Conservation (phyloP, 805 yeast species). For the Saturnispora kantuleensis region DNA sequence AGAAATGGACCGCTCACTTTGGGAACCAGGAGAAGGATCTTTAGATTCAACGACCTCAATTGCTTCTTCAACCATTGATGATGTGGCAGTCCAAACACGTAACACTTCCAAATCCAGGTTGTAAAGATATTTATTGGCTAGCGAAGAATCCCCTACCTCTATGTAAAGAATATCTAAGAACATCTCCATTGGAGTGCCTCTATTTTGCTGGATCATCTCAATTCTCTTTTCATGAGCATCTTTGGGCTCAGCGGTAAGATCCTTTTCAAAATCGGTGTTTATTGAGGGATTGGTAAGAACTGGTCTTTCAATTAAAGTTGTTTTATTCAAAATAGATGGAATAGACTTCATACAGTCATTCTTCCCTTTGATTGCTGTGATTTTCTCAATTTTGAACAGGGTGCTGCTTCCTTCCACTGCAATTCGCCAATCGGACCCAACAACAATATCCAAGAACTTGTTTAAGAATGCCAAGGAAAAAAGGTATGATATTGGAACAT, state of each 20-base stretch:
- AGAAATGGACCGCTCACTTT: too few species aligned
- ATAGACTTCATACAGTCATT: too few species aligned
- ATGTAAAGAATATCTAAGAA: slow-evolving; percentile 6
- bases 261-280: too few species aligned
- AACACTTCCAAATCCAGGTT: slow-evolving; percentile 8
- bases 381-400: background rate
- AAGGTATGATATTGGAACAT: background rate
- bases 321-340: too few species aligned
- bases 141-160: background rate
- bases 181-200: background rate
- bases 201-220: background rate
- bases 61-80: background rate
- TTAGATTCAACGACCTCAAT: background rate
- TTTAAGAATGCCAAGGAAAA: background rate
- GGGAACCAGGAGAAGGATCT: too few species aligned
- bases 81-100: slow-evolving; percentile 5
- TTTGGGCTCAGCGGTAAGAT: background rate
- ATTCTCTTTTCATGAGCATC: background rate
- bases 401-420: background rate
- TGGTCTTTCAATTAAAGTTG: too few species aligned
- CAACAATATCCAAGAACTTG: background rate
- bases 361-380: background rate
- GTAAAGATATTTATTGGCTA: slow-evolving; percentile 2
- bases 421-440: slow-evolving; percentile 1
- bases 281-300: too few species aligned